Conservation (phyloP, 768 basidiomycete species). For the Auriscalpium vulgare region DNA sequence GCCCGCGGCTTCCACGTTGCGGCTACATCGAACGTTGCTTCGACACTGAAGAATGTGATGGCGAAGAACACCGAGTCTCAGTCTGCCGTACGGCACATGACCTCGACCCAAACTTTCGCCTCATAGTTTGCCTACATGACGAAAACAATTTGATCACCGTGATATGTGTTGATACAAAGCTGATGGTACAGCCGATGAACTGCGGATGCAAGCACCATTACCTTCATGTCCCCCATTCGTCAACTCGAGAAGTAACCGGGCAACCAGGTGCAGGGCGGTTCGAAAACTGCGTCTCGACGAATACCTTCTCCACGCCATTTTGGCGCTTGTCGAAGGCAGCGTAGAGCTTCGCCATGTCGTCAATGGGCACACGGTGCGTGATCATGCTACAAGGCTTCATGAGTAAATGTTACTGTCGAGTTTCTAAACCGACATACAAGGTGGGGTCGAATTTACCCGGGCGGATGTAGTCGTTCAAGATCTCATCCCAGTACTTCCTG, state of each 20-base stretch:
- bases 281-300: conserved; percentile 58
- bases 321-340: conserved; percentile 50
- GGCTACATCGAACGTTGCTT: too few species aligned
- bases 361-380: conserved; percentile 52
- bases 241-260: conserved; percentile 45
- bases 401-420: background rate
- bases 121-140: too few species aligned
- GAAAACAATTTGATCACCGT: too few species aligned
- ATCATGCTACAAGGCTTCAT: conserved; percentile 29
- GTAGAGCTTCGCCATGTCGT: conserved; percentile 61
- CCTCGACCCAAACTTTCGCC: too few species aligned
- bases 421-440: conserved; percentile 32
- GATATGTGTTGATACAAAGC: too few species aligned
- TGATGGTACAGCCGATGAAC: too few species aligned
- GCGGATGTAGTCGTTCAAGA: conserved; percentile 55
- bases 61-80: too few species aligned
- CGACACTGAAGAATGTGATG: too few species aligned
- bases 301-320: conserved; percentile 60
- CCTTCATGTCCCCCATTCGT: conserved; percentile 31
- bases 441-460: conserved; percentile 59
- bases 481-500: conserved; percentile 66
- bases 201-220: too few species aligned
- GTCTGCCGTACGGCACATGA: too few species aligned
- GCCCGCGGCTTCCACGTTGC: too few species aligned
- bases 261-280: conserved; percentile 39